Base-by-base conservation (phyloP, 2,329 filamentous ascomycete genomes). In the Aureobasidium sp. region DNA sequence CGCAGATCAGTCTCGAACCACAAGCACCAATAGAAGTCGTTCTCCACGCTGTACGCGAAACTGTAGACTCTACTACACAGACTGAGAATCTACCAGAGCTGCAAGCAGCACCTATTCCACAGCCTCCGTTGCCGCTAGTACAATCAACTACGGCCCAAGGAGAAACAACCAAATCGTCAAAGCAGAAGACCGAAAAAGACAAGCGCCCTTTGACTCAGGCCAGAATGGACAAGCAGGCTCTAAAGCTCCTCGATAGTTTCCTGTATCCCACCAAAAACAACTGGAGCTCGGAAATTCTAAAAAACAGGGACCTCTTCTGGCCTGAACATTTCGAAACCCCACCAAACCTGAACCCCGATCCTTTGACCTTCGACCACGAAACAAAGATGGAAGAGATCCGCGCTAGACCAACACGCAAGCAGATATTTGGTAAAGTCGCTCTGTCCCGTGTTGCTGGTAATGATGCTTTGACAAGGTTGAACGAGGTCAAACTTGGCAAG, bases 331-430 rank as follows among this genome's bases (percentile, higher is more conserved):
- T 58, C 11, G 5, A 59, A 37, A 2, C 10, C 44, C 14, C n/a
- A 30, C 27, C 21, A 29, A 10, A 44, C 4, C 8, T 16, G 16
- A 10, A 48, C 13, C 27, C 39, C 21, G 16, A 47, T 39, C 16
- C 45, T 16, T 13, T 41, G 27, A 27, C 14, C 32, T 29, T 37
- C 30, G n/a, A 48, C 16, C 29, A 30, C 45, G 42, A 54, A 55
- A 21, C 42, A 21, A 34, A 53, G n/a, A 47, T 41, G 50, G 39
- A 45, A 29, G 85, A 83, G 74, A 82, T 73, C 62, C 64, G 63
- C 32, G 58, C 62, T 14, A 69, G 76, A 1, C 73, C 73, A 3
- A 71, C 69, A 1, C 68, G 73, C 37, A 78, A 77, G 62, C 64
- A 69, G 32, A 60, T 68, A 29, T 68, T 71, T 39, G 66, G 66